A percentile compares a stretch with the other conserved stretches of the same genome.
These are phyloP conservation scores for Hymenoscyphus albidus DNA, from an alignment of 2,329 filamentous ascomycete species.

Conservation along the genomic window DNA sequence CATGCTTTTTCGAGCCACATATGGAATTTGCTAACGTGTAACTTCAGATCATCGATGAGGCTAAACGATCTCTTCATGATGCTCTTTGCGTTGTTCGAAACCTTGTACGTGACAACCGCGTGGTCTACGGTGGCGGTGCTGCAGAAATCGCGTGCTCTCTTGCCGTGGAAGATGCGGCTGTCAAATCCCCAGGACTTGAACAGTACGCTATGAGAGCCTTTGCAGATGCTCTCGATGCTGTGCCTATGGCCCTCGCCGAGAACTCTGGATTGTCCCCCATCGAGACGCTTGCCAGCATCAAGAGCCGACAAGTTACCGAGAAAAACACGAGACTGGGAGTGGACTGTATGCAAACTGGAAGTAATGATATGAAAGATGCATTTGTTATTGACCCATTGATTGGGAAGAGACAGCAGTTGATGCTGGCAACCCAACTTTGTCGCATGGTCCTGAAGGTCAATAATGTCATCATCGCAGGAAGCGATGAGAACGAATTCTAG, in stretches of 20 bases:
- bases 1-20: constrained; percentile 5
- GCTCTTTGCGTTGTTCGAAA: constrained; percentile 97
- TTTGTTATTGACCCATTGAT: constrained; percentile 99
- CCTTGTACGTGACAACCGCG: constrained; percentile 89
- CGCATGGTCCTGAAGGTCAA: constrained; percentile 98
- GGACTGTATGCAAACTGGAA: constrained; percentile 94
- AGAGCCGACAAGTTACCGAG: constrained; percentile 93
- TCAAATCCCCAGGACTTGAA: constrained; percentile 93
- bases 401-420: constrained; percentile 94
- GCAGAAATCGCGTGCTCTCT: constrained; percentile 96
- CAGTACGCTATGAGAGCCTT: constrained; percentile 99
- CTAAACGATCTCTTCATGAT: constrained; percentile 94
- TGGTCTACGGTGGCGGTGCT: constrained; percentile 95
- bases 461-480: constrained; percentile 89
- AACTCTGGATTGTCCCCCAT: constrained; percentile 96
- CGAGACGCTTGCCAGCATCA: constrained; percentile 89
- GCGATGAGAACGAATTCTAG: constrained; percentile 83
- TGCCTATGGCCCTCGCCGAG: constrained; percentile 95
- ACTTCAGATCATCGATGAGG: constrained; percentile 90
- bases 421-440: constrained; percentile 94
- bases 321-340: constrained; percentile 77
- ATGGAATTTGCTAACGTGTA: constrained; percentile 23
- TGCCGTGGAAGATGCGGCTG: constrained; percentile 90
- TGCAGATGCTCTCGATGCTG: constrained; percentile 84
- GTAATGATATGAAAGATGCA: constrained; percentile 95